Evolutionary conservation across 2,329 filamentous ascomycete species (phyloP).

Genomic region (Tympanopsis confertula): DNA sequence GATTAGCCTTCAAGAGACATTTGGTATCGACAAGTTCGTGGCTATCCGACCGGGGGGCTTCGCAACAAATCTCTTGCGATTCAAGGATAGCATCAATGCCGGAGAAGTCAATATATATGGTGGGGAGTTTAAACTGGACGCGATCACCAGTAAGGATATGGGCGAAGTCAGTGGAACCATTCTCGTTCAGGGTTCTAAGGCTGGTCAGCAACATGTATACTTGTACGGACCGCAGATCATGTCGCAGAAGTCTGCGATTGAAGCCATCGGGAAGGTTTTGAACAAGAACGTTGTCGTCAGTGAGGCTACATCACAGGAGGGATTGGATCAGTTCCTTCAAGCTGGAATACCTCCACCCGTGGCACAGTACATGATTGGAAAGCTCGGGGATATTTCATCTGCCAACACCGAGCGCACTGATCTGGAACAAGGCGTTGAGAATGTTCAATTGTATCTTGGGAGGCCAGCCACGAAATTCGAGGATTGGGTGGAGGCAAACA

Average conservation of each 20-base stretch:
- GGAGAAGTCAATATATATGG: slow-evolving; percentile 18
- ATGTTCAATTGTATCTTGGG: slow-evolving; percentile 18
- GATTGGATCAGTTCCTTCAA: background rate
- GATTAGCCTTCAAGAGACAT: slow-evolving; percentile 24
- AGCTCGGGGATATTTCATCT: too few species aligned
- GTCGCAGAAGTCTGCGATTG: slow-evolving; percentile 14
- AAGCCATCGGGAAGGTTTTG: slow-evolving; percentile 14
- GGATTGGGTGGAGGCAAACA: slow-evolving; percentile 20
- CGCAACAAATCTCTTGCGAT: slow-evolving; percentile 24
- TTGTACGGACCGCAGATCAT: slow-evolving; percentile 23
- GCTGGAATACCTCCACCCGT: background rate
- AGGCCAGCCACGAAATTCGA: slow-evolving; percentile 14
- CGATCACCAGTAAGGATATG: slow-evolving; percentile 28
- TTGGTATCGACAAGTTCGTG: slow-evolving; percentile 21
- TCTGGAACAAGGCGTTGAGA: slow-evolving; percentile 12
- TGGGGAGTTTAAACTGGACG: slow-evolving; percentile 20
- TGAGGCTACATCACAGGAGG: background rate
- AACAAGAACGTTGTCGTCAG: slow-evolving; percentile 11
- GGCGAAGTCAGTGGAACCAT: slow-evolving; percentile 26
- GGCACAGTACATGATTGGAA: background rate
- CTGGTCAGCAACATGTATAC: slow-evolving; percentile 16
- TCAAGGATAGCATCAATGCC: slow-evolving; percentile 12
- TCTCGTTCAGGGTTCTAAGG: slow-evolving; percentile 17
- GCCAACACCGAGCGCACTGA: background rate
- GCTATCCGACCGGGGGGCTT: slow-evolving; percentile 30